A percentile compares a stretch with the other conserved stretches of the same genome.
Evolutionary conservation across 2,329 filamentous ascomycete genomes (phyloP).

Genomic region (Epichloe festucae): DNA sequence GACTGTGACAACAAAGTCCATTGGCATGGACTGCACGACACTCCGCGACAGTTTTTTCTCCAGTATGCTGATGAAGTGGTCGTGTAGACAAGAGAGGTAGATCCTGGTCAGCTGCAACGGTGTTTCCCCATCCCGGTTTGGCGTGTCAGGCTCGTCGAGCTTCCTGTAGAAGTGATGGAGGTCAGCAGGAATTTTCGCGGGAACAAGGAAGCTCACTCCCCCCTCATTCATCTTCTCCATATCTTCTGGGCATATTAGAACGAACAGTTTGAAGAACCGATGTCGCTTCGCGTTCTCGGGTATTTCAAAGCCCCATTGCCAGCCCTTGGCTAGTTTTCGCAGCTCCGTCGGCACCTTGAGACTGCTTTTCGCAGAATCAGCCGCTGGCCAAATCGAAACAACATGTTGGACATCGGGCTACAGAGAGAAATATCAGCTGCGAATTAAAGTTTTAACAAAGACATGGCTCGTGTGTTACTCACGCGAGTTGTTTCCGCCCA

Average conservation of each 20-base stretch:
- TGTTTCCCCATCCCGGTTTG: slow-evolving; percentile 20
- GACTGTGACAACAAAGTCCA: slow-evolving; percentile 43
- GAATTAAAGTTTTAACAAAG: no score
- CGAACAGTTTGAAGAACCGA: slow-evolving; percentile 37
- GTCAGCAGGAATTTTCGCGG: not conserved
- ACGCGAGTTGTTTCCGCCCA: slow-evolving; percentile 32
- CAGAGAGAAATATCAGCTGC: not conserved
- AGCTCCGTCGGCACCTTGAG: slow-evolving; percentile 38
- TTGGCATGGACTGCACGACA: slow-evolving; percentile 28
- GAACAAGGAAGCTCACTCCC: not conserved
- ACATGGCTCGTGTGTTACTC: slow-evolving; percentile 8
- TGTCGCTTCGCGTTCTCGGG: slow-evolving; percentile 26
- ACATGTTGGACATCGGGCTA: slow-evolving; percentile 27
- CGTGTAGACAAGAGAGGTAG: slow-evolving; percentile 35
- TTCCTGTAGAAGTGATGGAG: slow-evolving; percentile 13
- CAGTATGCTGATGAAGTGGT: slow-evolving; percentile 33
- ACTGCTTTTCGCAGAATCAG: slow-evolving; percentile 19
- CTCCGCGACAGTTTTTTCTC: slow-evolving; percentile 27
- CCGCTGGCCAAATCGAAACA: slow-evolving; percentile 32
- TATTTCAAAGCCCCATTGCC: slow-evolving; percentile 39
- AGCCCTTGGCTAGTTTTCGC: slow-evolving; percentile 25
- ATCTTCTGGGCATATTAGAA: not conserved
- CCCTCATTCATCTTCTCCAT: not conserved
- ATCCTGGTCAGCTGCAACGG: slow-evolving; percentile 23
- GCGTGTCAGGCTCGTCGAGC: slow-evolving; percentile 20